phyloP scores from a whole-genome alignment of 2,329 filamentous ascomycete genomes.

The Claviceps lovelessii region DNA sequence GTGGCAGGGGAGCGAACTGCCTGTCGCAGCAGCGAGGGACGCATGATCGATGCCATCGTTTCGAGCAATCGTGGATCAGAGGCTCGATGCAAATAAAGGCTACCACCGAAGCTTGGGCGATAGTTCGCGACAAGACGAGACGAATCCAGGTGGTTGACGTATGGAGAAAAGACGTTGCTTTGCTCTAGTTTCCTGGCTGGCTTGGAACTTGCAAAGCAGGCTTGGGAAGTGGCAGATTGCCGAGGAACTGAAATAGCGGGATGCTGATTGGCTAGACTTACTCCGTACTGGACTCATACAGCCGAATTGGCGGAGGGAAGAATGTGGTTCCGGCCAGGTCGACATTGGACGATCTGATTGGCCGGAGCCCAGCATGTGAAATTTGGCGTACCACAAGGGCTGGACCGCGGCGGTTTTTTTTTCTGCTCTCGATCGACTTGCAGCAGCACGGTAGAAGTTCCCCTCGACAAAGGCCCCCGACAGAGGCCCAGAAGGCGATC shows the following conservation, averaged over 20 bases:
- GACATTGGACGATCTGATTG: constrained; percentile 15
- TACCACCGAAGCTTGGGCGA: not conserved
- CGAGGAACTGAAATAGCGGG: constrained; percentile 35
- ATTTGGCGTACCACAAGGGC: not conserved
- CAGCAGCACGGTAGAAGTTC: not conserved
- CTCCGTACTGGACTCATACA: constrained; percentile 14
- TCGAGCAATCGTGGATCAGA: not conserved
- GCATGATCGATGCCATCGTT: constrained; percentile 42
- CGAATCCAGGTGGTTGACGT: not conserved
- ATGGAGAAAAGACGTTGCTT: not conserved
- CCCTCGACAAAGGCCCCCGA: not conserved
- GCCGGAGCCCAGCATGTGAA: constrained; percentile 14
- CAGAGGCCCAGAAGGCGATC: not conserved
- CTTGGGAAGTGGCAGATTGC: constrained; percentile 23
- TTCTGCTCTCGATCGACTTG: not conserved
- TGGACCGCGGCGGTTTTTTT: not conserved
- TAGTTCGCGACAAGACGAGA: not conserved
- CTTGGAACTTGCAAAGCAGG: constrained; percentile 7
- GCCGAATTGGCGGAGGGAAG: constrained; percentile 14
- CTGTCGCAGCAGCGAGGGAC: constrained; percentile 41
- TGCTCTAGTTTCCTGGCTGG: not conserved
- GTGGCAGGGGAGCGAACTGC: constrained; percentile 21
- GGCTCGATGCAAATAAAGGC: not conserved
- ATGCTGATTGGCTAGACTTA: constrained; percentile 28
- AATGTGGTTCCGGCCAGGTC: constrained; percentile 10